Conservation (phyloP, 495 filamentous ascomycete species). For the Zalerion maritima region DNA sequence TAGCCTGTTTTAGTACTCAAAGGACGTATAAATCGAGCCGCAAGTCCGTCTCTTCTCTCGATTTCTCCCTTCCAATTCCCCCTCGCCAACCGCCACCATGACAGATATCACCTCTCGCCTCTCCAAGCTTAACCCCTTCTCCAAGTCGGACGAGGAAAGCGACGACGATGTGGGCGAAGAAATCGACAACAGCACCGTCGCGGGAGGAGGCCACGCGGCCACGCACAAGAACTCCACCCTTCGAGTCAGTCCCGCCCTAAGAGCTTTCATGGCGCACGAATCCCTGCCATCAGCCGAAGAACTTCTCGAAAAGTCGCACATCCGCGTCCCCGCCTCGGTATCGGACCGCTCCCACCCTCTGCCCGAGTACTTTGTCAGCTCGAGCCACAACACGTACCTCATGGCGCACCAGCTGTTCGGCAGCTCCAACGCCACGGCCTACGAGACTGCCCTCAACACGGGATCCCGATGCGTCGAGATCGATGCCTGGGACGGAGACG, state of each 20-base stretch:
- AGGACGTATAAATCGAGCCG: no score
- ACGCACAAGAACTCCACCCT: constrained; percentile 23
- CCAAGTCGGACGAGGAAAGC: constrained; percentile 4
- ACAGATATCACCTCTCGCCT: constrained; percentile 13
- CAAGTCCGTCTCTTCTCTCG: background rate
- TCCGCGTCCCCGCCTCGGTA: constrained; percentile 26
- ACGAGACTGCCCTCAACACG: constrained; percentile 30
- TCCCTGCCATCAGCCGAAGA: constrained; percentile 19
- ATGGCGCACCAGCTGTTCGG: constrained; percentile 38
- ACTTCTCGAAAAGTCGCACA: constrained; percentile 29
- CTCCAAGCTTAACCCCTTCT: constrained; percentile 20
- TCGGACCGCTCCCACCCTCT: constrained; percentile 30
- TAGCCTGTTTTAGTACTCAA: no score
- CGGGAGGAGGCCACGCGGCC: constrained; percentile 32
- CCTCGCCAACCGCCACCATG: background rate
- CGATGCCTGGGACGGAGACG: constrained; percentile 39
- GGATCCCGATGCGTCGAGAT: constrained; percentile 44
- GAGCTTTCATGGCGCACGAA: constrained; percentile 26
- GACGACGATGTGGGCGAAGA: constrained; percentile 37
- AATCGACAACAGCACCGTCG: constrained; percentile 27
- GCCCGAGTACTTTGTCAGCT: constrained; percentile 40
- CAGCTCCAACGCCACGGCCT: constrained; percentile 28
- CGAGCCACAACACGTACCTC: constrained; percentile 37
- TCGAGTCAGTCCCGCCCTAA: constrained; percentile 31
- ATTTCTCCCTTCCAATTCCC: background rate